Conservation (phyloP, 176 grass and related monocot genomes). For the Elaeis guineensis region DNA sequence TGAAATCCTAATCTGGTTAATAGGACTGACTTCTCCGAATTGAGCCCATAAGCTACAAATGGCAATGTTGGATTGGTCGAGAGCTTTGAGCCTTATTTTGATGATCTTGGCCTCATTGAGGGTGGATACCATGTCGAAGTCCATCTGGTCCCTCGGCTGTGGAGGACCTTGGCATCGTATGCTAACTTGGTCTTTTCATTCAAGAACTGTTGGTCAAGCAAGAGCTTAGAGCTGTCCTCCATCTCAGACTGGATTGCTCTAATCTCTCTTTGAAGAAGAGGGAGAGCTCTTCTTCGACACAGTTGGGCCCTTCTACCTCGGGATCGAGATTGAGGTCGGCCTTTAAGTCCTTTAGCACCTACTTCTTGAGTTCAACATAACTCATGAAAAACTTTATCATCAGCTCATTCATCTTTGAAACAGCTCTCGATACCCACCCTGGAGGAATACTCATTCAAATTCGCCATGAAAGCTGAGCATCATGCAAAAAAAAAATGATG, state of each 20-base stretch:
- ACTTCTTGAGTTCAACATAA: conserved; percentile 20
- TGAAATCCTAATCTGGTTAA: conserved; percentile 25
- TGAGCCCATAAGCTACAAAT: conserved; percentile 17
- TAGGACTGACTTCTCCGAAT: conserved; percentile 25
- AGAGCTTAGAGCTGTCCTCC: conserved; percentile 16
- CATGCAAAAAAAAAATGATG: no score
- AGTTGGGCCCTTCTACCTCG: not conserved
- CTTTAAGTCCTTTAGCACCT: conserved; percentile 1
- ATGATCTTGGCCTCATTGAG: conserved; percentile 34
- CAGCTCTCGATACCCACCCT: no score
- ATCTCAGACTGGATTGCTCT: conserved; percentile 28
- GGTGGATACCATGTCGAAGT: conserved; percentile 25
- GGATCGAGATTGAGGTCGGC: not conserved
- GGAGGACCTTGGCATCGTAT: conserved; percentile 24
- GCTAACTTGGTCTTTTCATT: conserved; percentile 24
- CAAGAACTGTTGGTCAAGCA: conserved; percentile 25
- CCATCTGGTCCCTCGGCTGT: conserved; percentile 28
- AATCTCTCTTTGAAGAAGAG: conserved; percentile 31
- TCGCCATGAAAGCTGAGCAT: no score
- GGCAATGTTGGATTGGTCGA: conserved; percentile 27
- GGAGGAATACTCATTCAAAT: no score
- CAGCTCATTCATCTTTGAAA: conserved; percentile 11
- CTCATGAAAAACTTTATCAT: conserved; percentile 11
- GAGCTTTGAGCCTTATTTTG: conserved; percentile 26
- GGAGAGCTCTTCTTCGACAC: conserved; percentile 1